These are phyloP conservation scores for Candida mesenterica DNA, from an alignment of 1,139 yeast genomes.

Conservation along the genomic window DNA sequence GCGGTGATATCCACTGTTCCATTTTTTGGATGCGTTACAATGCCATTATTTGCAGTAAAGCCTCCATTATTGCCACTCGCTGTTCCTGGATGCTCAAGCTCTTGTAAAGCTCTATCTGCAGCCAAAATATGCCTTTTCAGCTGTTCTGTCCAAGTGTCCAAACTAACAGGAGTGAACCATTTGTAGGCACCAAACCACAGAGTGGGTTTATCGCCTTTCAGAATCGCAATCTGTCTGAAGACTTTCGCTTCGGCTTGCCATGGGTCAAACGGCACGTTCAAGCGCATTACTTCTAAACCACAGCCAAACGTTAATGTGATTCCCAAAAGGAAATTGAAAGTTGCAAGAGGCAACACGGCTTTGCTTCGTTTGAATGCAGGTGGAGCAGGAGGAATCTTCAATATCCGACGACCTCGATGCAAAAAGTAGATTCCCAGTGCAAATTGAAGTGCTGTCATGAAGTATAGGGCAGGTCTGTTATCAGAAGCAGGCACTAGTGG, in stretches of 20 bases:
- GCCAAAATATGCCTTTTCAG: conserved; percentile 2
- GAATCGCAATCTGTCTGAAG: conserved; percentile 44
- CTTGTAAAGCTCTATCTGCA: not conserved
- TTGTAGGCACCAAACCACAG: conserved; percentile 63
- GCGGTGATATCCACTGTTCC: not conserved
- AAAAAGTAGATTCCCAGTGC: conserved; percentile 37
- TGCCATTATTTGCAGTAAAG: too few relatives aligned
- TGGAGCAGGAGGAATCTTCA: conserved; percentile 16
- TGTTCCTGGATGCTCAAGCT: not conserved
- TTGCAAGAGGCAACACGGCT: conserved; percentile 10
- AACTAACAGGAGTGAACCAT: conserved; percentile 50
- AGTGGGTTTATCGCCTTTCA: conserved; percentile 42
- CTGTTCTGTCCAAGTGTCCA: conserved; percentile 37
- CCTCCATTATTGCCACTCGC: too few relatives aligned
- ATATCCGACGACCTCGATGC: conserved; percentile 21
- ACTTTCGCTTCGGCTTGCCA: conserved; percentile 60
- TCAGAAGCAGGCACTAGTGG: conserved; percentile 67
- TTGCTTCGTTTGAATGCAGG: conserved; percentile 4
- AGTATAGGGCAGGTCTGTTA: conserved; percentile 47
- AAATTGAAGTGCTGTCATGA: conserved; percentile 49
- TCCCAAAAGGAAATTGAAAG: conserved; percentile 21
- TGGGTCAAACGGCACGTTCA: conserved; percentile 56
- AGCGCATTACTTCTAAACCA: conserved; percentile 51
- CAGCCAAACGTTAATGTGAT: conserved; percentile 29
- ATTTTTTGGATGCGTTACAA: not conserved